Evolutionary conservation across 164 flowering plant species (phyloP), one percentile per base, ranked within the genome.

Genomic region (Vitis riparia): DNA sequence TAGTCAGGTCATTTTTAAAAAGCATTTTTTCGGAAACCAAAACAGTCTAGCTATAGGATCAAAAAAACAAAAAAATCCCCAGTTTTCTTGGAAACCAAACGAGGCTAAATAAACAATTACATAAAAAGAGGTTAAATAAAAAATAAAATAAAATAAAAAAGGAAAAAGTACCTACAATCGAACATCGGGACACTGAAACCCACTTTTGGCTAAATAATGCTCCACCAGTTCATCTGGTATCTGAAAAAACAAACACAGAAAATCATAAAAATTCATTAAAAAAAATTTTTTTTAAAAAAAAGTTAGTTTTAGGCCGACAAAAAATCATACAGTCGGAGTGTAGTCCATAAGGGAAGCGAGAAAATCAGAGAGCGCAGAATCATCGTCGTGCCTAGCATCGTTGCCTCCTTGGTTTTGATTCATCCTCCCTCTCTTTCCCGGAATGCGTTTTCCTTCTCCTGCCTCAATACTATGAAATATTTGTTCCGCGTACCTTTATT

Each of bases 221-320:
- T 92, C 99, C 66, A 89, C 98, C 76, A 94, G 70, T 79, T 94
- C 98, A 58, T 94, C 98, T 7, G 97, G 97, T 57, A 94, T 91
- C 98, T 94, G 82, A 56, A 62, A 57, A 2, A 53, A 3, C 70
- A 49, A 59, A 15, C n/a, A 32, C 5, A 69, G 4, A 15, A 56
- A 49, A 23, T 29, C n/a, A n/a, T n/a, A n/a, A n/a, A n/a, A n/a
- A n/a, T n/a, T n/a, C n/a, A n/a, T n/a, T n/a, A n/a, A n/a, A n/a
- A n/a, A n/a, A n/a, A n/a, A n/a, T n/a, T n/a, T n/a, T n/a, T n/a
- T n/a, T 32, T 3, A 9, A 62, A 8, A 71, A 11, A 8, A 51
- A 1, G 11, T 62, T 63, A 62, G 14, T 51, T 59, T 16, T 30
- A 15, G 4, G 27, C n/a, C 37, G 44, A 29, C 59, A 59, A 29